A percentile compares a stretch with the other conserved stretches of the same genome.
phyloP scores from a whole-genome alignment of 139 green algal species.

The Mychonastes homosphaera region DNA sequence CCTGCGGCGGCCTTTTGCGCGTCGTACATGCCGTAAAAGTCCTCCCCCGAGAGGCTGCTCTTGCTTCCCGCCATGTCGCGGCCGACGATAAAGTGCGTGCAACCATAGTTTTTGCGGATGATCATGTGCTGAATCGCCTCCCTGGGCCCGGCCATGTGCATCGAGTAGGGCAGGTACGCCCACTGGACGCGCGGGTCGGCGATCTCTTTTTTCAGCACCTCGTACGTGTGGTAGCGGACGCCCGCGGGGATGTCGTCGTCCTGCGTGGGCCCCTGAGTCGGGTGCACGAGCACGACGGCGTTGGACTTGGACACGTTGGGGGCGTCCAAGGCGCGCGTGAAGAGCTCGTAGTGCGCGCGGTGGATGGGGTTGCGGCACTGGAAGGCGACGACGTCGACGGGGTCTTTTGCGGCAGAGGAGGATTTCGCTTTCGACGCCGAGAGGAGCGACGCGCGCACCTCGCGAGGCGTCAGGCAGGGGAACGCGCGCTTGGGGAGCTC shows the following conservation, averaged over 20 bases:
- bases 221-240: constrained; percentile 88
- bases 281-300: constrained; percentile 79
- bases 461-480: constrained; percentile 58
- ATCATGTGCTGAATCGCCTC: constrained; percentile 95
- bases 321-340: constrained; percentile 74
- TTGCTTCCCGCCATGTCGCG: constrained; percentile 91
- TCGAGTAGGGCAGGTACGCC: constrained; percentile 91
- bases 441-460: constrained; percentile 68
- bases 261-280: constrained; percentile 85
- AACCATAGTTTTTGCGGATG: constrained; percentile 91
- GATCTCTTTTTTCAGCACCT: constrained; percentile 83
- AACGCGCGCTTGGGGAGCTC: constrained; percentile 62
- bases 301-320: constrained; percentile 56
- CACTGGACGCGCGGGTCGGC: constrained; percentile 67
- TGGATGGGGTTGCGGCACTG: constrained; percentile 94
- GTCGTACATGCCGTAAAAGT: constrained; percentile 87
- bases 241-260: constrained; percentile 92
- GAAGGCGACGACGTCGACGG: constrained; percentile 91
- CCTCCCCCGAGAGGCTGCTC: constrained; percentile 62
- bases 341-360: constrained; percentile 87
- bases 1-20: constrained; percentile 57
- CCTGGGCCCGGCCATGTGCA: constrained; percentile 88
- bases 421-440: no score
- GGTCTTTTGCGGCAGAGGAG: no score
- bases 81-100: constrained; percentile 94